Percentiles rank a stretch among this genome's conserved stretches.
phyloP scores from a whole-genome alignment of 192 early-diverging fungal genomes.

The Linnemannia zychae region DNA sequence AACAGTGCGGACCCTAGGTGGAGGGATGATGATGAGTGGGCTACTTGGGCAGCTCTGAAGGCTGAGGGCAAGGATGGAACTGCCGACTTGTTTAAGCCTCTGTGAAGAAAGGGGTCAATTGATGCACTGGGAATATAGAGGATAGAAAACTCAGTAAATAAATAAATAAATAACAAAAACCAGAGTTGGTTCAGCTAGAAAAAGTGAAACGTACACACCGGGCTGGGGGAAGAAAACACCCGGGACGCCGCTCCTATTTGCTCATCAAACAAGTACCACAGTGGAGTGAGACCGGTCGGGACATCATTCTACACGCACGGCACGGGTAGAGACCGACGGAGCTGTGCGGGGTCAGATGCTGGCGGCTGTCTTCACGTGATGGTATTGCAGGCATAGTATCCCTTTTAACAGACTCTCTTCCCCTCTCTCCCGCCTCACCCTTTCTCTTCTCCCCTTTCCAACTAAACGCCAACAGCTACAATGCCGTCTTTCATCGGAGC shows the following conservation, averaged over 20 bases:
- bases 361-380: not conserved
- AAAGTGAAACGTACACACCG: not conserved
- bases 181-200: not conserved
- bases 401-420: not conserved
- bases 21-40: conserved; percentile 53
- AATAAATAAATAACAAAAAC: too few relatives aligned
- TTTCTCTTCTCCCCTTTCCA: not conserved
- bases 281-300: not conserved
- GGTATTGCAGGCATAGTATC: not conserved
- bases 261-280: not conserved
- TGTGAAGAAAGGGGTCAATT: not conserved
- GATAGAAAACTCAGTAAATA: not conserved
- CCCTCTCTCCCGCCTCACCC: not conserved
- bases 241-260: not conserved
- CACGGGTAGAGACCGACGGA: not conserved
- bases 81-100: conserved; percentile 35
- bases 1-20: conserved; percentile 48
- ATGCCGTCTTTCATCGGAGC: conserved; percentile 76
- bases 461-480: not conserved
- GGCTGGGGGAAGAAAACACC: not conserved
- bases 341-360: too few relatives aligned
- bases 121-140: not conserved
- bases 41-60: conserved; percentile 43
- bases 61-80: conserved; percentile 50
- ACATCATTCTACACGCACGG: not conserved